Evolutionary conservation across 2,329 filamentous ascomycete species (phyloP), one percentile per base, ranked within the genome.

Genomic region (Alternaria solani): DNA sequence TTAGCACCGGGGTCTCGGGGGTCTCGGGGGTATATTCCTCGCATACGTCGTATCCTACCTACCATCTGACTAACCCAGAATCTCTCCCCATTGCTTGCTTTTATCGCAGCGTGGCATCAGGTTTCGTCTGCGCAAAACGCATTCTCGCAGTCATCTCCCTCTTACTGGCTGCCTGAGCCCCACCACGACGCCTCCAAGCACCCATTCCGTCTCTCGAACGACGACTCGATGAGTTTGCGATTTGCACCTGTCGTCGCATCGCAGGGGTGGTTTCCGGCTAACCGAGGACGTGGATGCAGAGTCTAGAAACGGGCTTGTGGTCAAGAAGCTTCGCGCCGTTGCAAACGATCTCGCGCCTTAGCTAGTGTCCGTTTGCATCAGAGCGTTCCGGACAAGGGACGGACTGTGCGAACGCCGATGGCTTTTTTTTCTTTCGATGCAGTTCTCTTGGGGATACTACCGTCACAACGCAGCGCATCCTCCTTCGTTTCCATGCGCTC

Each of bases 101-200:
- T 23, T 18, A 25, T 36, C 46, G 30, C 46, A 36, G 46, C 18
- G 36, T 48, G 7, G 18, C 46, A 36, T 18, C 46, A 25, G 18
- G 16, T 36, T 48, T 48, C 30, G 46, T 36, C 30, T 30, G 46
- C 23, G 20, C 25, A 32, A 25, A 25, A 16, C 23, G n/a, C 46
- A 18, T 34, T 48, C 12, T 14, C 14, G 9, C 18, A 25, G 46
- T 36, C 46, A 48, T 36, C 12, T 23, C 8, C 18, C 46, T 48
- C 20, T 48, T 30, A 48, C 54, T 48, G 46, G 61, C 55, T 59
- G 63, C 63, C 63, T 65, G 47, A 52, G 55, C 47, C 51, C 39
- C 47, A 52, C 34, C 26, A 52, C 36, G 0, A 54, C 32, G 54
- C 54, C 36, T 42, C 44, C 7, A 18, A 18, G n/a, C 26, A 42